Evolutionary conservation across 225 moss, liverwort and hornwort genomes (phyloP).

Genomic region (Takakia lepidozioides): DNA sequence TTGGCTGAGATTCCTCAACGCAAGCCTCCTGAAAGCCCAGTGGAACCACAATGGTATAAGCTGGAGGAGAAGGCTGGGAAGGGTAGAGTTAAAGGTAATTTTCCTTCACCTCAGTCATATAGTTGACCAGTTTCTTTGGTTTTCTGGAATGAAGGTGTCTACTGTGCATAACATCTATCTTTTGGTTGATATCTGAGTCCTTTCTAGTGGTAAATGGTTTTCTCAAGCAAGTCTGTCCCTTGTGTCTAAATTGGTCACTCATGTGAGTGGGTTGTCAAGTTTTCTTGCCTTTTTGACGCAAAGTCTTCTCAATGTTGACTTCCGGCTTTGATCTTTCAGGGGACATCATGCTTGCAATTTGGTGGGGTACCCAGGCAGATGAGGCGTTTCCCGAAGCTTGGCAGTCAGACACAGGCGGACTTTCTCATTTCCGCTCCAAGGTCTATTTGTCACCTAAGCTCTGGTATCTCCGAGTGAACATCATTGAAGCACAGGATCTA

Average conservation of each 20-base stretch:
- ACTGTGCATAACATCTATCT: background rate
- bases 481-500: slow-evolving; percentile 92
- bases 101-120: too few species aligned
- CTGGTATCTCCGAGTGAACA: slow-evolving; percentile 81
- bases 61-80: slow-evolving; percentile 80
- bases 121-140: too few species aligned
- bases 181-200: background rate
- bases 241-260: too few species aligned
- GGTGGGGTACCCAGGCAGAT: slow-evolving; percentile 98
- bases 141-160: too few species aligned
- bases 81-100: slow-evolving; percentile 71
- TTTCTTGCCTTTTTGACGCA: too few species aligned
- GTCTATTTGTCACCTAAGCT: slow-evolving; percentile 89
- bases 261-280: too few species aligned
- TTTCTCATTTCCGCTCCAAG: slow-evolving; percentile 78
- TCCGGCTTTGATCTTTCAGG: slow-evolving; percentile 38
- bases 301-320: too few species aligned
- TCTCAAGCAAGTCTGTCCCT: background rate
- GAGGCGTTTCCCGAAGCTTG: slow-evolving; percentile 96
- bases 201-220: background rate
- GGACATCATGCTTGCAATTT: slow-evolving; percentile 83
- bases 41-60: slow-evolving; percentile 86
- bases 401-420: slow-evolving; percentile 96
- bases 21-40: slow-evolving; percentile 74
- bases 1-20: slow-evolving; percentile 60